Evolutionary conservation across 148 eudicot species (phyloP).

Genomic region (Fagopyrum tataricum): DNA sequence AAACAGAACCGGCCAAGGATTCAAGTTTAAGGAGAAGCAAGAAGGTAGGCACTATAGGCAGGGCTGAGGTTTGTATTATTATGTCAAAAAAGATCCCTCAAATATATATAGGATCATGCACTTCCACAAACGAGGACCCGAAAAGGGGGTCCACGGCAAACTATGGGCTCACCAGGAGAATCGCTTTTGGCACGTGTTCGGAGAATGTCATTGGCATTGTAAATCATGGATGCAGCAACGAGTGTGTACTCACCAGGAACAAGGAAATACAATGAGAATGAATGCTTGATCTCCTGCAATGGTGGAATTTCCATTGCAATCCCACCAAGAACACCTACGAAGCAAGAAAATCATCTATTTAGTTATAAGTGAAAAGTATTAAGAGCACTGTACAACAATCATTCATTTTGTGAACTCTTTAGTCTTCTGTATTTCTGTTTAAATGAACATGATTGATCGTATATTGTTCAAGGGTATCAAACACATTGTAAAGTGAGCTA

Average conservation of each 20-base stretch:
- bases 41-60: too few species aligned
- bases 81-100: too few species aligned
- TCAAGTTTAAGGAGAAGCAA: too few species aligned
- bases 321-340: conserved; percentile 64
- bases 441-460: too few species aligned
- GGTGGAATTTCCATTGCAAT: conserved; percentile 84
- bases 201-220: conserved; percentile 85
- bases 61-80: too few species aligned
- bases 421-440: not conserved
- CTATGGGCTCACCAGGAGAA: conserved; percentile 66
- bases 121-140: conserved; percentile 78
- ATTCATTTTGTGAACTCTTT: not conserved
- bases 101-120: conserved; percentile 12
- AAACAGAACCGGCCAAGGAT: too few species aligned
- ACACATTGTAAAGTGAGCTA: not conserved
- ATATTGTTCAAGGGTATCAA: too few species aligned
- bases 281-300: conserved; percentile 74
- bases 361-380: too few species aligned
- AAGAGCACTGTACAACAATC: not conserved
- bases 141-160: conserved; percentile 91
- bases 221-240: conserved; percentile 80
- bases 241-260: conserved; percentile 96
- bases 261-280: conserved; percentile 72
- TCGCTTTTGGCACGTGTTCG: conserved; percentile 78
- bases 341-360: not conserved